These are phyloP conservation scores for Casuarina cunninghamiana DNA, from an alignment of 306 rosid genomes.

Conservation along the genomic window DNA sequence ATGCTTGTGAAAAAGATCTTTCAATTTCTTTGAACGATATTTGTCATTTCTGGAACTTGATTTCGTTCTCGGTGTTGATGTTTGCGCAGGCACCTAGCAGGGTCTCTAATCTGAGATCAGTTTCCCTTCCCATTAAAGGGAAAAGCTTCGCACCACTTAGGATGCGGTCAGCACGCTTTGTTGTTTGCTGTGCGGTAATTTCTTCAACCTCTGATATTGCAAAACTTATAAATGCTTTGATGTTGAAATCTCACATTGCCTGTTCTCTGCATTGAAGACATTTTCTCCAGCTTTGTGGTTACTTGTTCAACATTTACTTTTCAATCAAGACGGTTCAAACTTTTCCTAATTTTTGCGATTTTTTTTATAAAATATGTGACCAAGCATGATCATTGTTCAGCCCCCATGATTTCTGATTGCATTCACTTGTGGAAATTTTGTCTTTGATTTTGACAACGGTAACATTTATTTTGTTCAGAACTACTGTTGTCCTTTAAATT, in stretches of 20 bases:
- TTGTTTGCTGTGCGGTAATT: slow-evolving; percentile 66
- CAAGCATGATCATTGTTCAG: not conserved
- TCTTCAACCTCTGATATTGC: slow-evolving; percentile 3
- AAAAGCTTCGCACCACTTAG: slow-evolving; percentile 51
- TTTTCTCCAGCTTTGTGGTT: not conserved
- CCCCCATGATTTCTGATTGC: not conserved
- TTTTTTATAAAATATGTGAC: not conserved
- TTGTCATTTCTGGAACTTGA: slow-evolving; percentile 1
- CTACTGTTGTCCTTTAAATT: not conserved
- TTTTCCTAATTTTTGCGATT: not conserved
- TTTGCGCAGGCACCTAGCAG: slow-evolving; percentile 49
- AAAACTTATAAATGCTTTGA: not conserved
- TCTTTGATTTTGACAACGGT: not conserved
- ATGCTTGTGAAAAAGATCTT: not conserved
- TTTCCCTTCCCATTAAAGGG: slow-evolving; percentile 58
- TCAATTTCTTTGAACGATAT: not conserved
- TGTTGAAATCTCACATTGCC: not conserved
- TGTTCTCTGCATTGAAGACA: not conserved
- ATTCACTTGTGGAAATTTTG: not conserved
- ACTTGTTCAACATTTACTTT: not conserved
- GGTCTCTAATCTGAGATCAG: slow-evolving; percentile 47
- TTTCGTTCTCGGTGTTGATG: slow-evolving; percentile 30
- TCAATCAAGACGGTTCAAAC: not conserved
- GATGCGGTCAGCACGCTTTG: slow-evolving; percentile 47
- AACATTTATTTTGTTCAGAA: not conserved